Percentiles rank a stretch among this genome's conserved stretches.
Evolutionary conservation across 208 protist species (phyloP).

Genomic region (Leishmania tarentolae): DNA sequence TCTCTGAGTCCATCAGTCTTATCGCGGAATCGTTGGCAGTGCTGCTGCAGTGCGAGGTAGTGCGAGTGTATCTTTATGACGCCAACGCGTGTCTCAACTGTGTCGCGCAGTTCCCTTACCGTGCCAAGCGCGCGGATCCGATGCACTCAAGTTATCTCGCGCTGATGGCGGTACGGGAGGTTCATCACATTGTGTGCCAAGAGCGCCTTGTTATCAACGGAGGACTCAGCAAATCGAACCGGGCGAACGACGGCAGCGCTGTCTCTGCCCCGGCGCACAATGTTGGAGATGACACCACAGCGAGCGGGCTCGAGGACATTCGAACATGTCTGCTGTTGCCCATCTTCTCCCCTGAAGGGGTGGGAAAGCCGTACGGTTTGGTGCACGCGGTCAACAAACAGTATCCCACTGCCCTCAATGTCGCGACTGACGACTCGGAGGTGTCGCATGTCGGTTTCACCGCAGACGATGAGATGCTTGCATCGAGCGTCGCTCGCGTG

Average conservation of each 20-base stretch:
- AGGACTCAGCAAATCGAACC: slow-evolving; percentile 29
- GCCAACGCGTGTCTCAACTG: slow-evolving; percentile 69
- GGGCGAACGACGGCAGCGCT: slow-evolving; percentile 11
- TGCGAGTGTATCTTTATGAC: slow-evolving; percentile 90
- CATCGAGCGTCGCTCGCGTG: slow-evolving; percentile 53
- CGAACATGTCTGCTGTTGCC: slow-evolving; percentile 86
- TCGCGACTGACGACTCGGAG: slow-evolving; percentile 10
- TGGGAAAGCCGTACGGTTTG: slow-evolving; percentile 62
- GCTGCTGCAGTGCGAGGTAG: slow-evolving; percentile 76
- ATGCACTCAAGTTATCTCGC: slow-evolving; percentile 71
- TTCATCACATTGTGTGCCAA: slow-evolving; percentile 75
- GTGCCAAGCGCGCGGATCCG: slow-evolving; percentile 54
- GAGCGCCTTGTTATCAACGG: slow-evolving; percentile 84
- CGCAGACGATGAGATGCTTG: slow-evolving; percentile 63
- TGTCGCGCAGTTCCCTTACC: slow-evolving; percentile 63
- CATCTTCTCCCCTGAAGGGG: slow-evolving; percentile 48
- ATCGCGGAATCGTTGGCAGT: slow-evolving; percentile 83
- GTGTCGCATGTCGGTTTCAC: slow-evolving; percentile 34
- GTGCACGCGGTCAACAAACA: slow-evolving; percentile 90
- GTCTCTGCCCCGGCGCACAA: no score
- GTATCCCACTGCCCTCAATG: slow-evolving; percentile 24
- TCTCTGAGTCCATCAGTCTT: slow-evolving; percentile 58
- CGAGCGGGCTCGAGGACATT: slow-evolving; percentile 72
- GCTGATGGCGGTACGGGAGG: slow-evolving; percentile 80
- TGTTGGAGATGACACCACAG: background rate